Evolutionary conservation across 2,329 filamentous ascomycete species (phyloP).

Genomic region (Pseudogymnoascus sp.): DNA sequence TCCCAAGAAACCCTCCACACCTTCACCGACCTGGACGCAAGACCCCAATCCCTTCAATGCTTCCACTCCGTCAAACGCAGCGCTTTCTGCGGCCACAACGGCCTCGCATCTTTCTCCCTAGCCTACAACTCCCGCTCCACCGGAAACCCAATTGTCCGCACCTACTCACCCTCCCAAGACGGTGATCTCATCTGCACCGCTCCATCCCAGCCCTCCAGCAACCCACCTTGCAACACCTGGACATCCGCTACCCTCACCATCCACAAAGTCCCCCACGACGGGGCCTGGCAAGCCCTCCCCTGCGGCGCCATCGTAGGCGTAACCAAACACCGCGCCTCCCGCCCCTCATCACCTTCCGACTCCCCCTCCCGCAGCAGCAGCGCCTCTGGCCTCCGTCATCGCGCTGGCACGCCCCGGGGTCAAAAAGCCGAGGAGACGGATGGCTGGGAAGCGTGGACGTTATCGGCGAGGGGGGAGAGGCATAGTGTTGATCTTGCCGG

Average conservation of each 20-base stretch:
- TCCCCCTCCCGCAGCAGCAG: neutral
- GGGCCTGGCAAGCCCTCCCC: constrained; percentile 53
- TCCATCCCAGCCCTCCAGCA: constrained; percentile 32
- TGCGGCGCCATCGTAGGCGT: constrained; percentile 56
- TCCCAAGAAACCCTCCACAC: constrained; percentile 49
- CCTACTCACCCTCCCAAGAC: constrained; percentile 46
- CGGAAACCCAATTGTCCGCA: constrained; percentile 56
- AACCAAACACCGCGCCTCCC: constrained; percentile 35
- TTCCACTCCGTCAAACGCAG: constrained; percentile 45
- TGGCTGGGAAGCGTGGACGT: constrained; percentile 45
- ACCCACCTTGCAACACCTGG: constrained; percentile 42
- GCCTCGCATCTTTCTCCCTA: constrained; percentile 54
- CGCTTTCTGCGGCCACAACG: constrained; percentile 45
- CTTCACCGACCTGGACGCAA: constrained; percentile 50
- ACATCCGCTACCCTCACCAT: constrained; percentile 41
- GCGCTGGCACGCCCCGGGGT: neutral
- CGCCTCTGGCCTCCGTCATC: constrained; percentile 15
- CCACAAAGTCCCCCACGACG: constrained; percentile 51
- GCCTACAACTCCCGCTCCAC: constrained; percentile 47
- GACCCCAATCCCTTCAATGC: constrained; percentile 50
- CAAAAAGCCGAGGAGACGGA: constrained; percentile 20
- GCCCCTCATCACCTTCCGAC: constrained; percentile 17
- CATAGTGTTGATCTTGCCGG: constrained; percentile 25
- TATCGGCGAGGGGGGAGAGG: constrained; percentile 36
- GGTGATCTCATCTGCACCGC: constrained; percentile 49